These are phyloP conservation scores for Amanita fuliginea DNA, from an alignment of 768 basidiomycete species.

Conservation along the genomic window DNA sequence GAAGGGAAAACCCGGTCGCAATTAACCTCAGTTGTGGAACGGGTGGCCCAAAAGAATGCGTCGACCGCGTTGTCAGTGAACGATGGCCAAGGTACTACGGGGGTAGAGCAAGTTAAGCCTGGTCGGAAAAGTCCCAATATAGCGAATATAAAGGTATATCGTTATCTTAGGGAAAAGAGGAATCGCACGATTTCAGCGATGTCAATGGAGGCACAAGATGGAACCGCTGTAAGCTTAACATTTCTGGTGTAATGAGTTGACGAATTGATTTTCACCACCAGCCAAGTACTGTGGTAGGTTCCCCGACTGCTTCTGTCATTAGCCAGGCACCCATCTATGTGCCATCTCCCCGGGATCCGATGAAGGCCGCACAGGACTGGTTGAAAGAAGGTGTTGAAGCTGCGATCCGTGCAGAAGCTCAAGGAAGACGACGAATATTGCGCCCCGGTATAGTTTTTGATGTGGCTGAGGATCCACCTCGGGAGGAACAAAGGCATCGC, in stretches of 20 bases:
- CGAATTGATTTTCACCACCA: constrained; percentile 15
- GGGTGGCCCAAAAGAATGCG: not conserved
- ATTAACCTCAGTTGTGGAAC: not conserved
- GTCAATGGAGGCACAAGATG: constrained; percentile 70
- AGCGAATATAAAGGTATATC: constrained; percentile 37
- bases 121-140: not conserved
- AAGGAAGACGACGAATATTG: constrained; percentile 27
- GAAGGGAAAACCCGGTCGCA: constrained; percentile 24
- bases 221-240: constrained; percentile 54
- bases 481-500: constrained; percentile 24
- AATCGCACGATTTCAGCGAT: constrained; percentile 62
- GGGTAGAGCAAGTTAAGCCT: not conserved
- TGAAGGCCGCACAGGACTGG: constrained; percentile 60
- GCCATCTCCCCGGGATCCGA: constrained; percentile 57
- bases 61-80: constrained; percentile 5
- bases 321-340: constrained; percentile 35
- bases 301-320: constrained; percentile 60
- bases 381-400: constrained; percentile 47
- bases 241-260: not conserved
- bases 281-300: constrained; percentile 66
- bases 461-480: constrained; percentile 37
- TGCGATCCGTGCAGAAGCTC: constrained; percentile 26
- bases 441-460: constrained; percentile 63
- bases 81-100: not conserved
- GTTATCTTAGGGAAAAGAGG: constrained; percentile 44